Percentiles rank a stretch among this genome's conserved stretches.
These are phyloP conservation scores for Yamadazyma paraphyllophila DNA, from an alignment of 805 yeast species.

Conservation along the genomic window DNA sequence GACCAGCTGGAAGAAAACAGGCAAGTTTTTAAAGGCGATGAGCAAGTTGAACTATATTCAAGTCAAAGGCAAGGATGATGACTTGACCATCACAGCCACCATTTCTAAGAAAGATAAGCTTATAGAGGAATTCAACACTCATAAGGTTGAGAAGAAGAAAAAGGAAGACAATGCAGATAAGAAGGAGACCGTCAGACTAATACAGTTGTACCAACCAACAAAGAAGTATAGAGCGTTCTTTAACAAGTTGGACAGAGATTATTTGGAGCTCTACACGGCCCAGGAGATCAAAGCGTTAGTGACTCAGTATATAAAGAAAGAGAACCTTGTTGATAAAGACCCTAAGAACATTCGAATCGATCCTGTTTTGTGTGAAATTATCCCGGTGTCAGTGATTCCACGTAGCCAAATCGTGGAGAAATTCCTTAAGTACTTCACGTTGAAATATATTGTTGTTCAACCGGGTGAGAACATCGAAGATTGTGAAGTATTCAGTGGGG, in stretches of 20 bases:
- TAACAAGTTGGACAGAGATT: constrained; percentile 37
- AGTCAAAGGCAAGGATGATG: constrained; percentile 84
- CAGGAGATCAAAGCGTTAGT: constrained; percentile 54
- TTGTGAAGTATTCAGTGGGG: constrained; percentile 54
- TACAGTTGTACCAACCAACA: constrained; percentile 58
- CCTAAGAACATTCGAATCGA: constrained; percentile 58
- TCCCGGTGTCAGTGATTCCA: constrained; percentile 26
- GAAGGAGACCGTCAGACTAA: constrained; percentile 25
- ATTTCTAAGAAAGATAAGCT: constrained; percentile 46
- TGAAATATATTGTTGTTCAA: constrained; percentile 47
- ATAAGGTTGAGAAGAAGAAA: constrained; percentile 32
- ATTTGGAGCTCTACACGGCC: constrained; percentile 45
- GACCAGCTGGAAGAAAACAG: constrained; percentile 86
- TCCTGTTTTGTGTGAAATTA: constrained; percentile 46
- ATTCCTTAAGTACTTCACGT: constrained; percentile 48
- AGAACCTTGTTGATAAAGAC: constrained; percentile 52
- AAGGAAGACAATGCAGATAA: constrained; percentile 19
- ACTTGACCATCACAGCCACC: constrained; percentile 54
- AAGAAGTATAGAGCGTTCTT: constrained; percentile 47
- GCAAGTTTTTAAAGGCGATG: constrained; percentile 82
- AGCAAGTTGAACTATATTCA: constrained; percentile 70
- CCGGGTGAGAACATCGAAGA: constrained; percentile 40
- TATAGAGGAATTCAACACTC: constrained; percentile 63
- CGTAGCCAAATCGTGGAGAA: constrained; percentile 47
- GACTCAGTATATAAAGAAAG: constrained; percentile 52